Conservation (phyloP, 2,329 filamentous ascomycete species). For the Parastagonospora nodorum region DNA sequence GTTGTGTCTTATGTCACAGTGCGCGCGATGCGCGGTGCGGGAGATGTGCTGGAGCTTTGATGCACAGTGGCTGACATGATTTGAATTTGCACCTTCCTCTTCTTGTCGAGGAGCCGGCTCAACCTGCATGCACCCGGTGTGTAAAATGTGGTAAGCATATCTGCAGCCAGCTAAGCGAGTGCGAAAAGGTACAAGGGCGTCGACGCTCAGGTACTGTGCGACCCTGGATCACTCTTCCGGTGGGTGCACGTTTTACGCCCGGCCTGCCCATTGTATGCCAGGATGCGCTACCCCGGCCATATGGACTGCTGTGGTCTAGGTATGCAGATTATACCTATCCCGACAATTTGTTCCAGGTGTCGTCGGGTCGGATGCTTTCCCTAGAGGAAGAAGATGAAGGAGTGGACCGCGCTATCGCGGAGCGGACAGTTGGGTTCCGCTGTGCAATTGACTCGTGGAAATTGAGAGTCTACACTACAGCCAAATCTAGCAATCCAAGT, state of each 20-base stretch:
- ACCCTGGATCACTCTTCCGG: not conserved
- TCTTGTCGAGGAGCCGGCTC: not conserved
- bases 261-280: not conserved
- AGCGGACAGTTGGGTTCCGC: not conserved
- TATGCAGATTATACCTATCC: too few relatives aligned
- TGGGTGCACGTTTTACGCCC: not conserved
- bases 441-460: slow-evolving; percentile 4
- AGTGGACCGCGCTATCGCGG: not conserved
- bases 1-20: not conserved
- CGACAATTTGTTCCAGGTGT: too few relatives aligned
- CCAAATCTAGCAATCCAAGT: not conserved
- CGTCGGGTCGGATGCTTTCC: too few relatives aligned
- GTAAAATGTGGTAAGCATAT: not conserved
- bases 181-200: not conserved
- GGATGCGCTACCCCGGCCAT: not conserved
- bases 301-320: not conserved
- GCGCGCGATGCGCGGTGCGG: not conserved
- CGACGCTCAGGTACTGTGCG: not conserved
- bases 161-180: not conserved
- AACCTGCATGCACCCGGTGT: not conserved
- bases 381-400: not conserved
- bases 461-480: not conserved
- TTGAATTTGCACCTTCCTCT: slow-evolving; percentile 3
- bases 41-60: not conserved
- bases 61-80: slow-evolving; percentile 1